These are phyloP conservation scores for Sicyos edulis DNA, from an alignment of 306 rosid genomes.

Conservation along the genomic window DNA sequence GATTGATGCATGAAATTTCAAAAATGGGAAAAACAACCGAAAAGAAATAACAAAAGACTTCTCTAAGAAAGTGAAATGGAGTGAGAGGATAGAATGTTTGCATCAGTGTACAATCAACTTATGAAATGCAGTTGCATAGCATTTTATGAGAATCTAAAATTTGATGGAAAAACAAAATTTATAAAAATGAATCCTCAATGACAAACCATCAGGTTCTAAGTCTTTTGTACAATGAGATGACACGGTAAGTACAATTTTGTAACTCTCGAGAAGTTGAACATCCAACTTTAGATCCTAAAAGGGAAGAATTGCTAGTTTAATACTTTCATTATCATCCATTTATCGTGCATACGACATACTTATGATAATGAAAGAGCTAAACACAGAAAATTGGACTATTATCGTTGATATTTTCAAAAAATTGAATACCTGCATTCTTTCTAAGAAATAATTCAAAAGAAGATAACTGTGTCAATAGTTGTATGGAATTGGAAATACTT, in stretches of 20 bases:
- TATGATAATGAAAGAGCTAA: background rate
- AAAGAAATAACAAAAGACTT: no score
- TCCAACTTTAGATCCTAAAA: no score
- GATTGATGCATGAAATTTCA: no score
- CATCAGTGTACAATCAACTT: background rate
- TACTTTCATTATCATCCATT: background rate
- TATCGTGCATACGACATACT: background rate
- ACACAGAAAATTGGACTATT: background rate
- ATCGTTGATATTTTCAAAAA: background rate
- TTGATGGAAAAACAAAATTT: background rate
- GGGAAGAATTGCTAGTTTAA: background rate
- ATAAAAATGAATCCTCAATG: background rate
- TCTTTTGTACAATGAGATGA: no score
- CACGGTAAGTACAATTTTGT: no score
- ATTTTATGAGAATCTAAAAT: background rate
- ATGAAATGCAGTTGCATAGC: background rate
- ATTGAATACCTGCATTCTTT: background rate
- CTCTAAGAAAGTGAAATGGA: no score
- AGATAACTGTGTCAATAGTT: background rate
- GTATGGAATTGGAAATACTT: conserved; percentile 28
- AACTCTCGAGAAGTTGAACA: no score
- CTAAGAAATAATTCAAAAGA: background rate
- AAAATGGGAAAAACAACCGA: no score
- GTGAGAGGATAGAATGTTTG: no score
- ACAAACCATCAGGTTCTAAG: background rate